phyloP scores from a whole-genome alignment of 164 flowering plant genomes.

The Platanus orientalis region DNA sequence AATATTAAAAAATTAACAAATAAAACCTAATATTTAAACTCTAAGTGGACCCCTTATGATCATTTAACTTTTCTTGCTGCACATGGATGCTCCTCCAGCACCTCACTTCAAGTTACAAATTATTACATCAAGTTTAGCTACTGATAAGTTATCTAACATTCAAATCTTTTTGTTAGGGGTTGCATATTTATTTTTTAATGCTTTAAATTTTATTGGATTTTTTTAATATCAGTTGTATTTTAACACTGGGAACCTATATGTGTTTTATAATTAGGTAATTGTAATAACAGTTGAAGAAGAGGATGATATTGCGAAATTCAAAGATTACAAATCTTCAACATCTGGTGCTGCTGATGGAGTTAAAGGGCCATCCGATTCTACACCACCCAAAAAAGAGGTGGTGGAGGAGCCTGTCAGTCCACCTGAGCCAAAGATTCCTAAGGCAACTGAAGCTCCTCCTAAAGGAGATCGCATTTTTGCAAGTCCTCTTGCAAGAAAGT shows the following conservation, averaged over 20 bases:
- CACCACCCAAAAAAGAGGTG: slow-evolving; percentile 58
- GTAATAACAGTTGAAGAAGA: slow-evolving; percentile 96
- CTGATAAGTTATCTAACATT: no score
- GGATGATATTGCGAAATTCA: slow-evolving; percentile 69
- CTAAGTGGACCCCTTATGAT: no score
- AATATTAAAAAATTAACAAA: no score
- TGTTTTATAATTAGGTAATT: slow-evolving; percentile 56
- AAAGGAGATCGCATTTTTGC: slow-evolving; percentile 70
- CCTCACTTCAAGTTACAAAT: no score
- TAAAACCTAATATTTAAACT: no score
- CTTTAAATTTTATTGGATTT: no score
- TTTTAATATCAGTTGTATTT: no score
- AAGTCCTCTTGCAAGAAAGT: slow-evolving; percentile 86
- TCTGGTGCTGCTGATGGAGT: slow-evolving; percentile 37
- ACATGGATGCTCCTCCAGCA: no score
- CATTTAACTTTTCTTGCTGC: no score
- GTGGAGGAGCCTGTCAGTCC: slow-evolving; percentile 39
- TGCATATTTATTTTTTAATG: no score
- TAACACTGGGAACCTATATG: background rate
- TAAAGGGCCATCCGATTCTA: slow-evolving; percentile 39
- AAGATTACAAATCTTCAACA: slow-evolving; percentile 60
- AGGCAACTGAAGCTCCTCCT: slow-evolving; percentile 38
- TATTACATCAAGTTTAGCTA: no score
- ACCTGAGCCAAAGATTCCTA: slow-evolving; percentile 43
- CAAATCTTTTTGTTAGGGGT: no score